Conservation (phyloP, 1,284 basidiomycete species). For the Austroboletus niveus region DNA sequence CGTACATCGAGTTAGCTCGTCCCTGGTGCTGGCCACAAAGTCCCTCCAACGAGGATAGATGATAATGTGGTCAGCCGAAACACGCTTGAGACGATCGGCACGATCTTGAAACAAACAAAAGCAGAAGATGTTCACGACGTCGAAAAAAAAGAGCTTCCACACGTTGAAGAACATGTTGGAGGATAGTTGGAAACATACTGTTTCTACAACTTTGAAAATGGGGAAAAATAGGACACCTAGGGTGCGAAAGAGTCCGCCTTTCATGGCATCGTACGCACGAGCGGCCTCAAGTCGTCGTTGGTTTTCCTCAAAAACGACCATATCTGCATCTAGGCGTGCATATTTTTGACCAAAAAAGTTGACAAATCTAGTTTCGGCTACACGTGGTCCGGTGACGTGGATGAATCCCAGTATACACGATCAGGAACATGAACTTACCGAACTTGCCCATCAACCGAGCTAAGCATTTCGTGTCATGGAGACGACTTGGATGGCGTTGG, state of each 20-base stretch:
- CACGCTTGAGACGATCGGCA: conserved; percentile 10
- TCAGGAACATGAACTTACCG: neutral
- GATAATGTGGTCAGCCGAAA: conserved; percentile 24
- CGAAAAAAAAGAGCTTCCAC: too few relatives aligned
- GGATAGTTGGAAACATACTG: too few relatives aligned
- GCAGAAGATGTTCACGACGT: conserved; percentile 5
- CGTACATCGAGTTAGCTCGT: conserved; percentile 51
- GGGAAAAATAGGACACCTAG: too few relatives aligned
- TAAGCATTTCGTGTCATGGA: neutral
- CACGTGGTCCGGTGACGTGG: too few relatives aligned
- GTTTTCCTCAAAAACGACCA: neutral
- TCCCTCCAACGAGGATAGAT: conserved; percentile 23
- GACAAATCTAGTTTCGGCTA: conserved; percentile 17
- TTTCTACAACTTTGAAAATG: too few relatives aligned
- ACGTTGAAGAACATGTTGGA: too few relatives aligned
- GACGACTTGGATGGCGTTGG: too few relatives aligned
- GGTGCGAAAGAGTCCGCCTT: too few relatives aligned
- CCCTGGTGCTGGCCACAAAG: conserved; percentile 25
- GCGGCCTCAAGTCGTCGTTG: too few relatives aligned
- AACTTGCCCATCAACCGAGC: conserved; percentile 14
- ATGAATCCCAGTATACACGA: neutral
- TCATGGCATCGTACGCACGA: conserved; percentile 1
- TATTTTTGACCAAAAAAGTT: neutral
- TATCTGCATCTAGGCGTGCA: conserved; percentile 16
- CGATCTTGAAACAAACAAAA: conserved; percentile 17